Percentiles rank a stretch among this genome's conserved stretches.
phyloP scores from a whole-genome alignment of 768 basidiomycete species.

The Chiua virens region DNA sequence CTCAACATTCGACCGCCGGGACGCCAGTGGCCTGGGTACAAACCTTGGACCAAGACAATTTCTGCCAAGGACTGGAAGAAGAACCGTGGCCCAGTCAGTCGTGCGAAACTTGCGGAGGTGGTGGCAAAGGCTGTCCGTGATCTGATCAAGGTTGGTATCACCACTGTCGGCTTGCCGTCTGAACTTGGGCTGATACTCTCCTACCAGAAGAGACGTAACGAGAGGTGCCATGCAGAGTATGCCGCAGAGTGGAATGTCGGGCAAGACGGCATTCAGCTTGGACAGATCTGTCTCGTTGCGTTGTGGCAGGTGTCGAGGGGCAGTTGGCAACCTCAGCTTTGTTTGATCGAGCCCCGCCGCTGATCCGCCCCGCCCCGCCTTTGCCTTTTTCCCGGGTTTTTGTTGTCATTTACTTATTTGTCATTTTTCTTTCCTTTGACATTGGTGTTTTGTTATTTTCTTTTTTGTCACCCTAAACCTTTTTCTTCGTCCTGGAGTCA shows the following conservation, averaged over 20 bases:
- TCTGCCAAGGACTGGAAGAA: conserved; percentile 75
- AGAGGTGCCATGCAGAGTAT: conserved; percentile 7
- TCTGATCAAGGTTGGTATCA: conserved; percentile 52
- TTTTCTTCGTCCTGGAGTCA: not conserved
- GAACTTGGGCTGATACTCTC: conserved; percentile 8
- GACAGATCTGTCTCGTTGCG: conserved; percentile 55
- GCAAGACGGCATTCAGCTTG: conserved; percentile 21
- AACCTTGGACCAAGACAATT: conserved; percentile 72
- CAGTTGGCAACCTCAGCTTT: conserved; percentile 75
- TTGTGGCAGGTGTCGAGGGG: conserved; percentile 79
- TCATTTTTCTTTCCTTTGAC: not conserved
- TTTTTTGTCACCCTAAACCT: too few relatives aligned
- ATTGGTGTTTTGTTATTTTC: not conserved
- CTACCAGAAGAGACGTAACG: conserved; percentile 13
- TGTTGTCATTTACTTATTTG: not conserved
- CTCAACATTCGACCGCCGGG: not conserved
- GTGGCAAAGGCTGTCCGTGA: conserved; percentile 69
- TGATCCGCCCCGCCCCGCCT: conserved; percentile 3
- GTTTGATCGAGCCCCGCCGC: conserved; percentile 37
- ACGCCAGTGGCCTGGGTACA: conserved; percentile 75
- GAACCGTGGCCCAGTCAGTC: conserved; percentile 70
- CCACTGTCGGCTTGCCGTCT: not conserved
- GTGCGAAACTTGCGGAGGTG: conserved; percentile 70
- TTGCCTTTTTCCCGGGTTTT: not conserved
- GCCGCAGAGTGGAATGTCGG: conserved; percentile 27